phyloP scores from a whole-genome alignment of 345 rosid genomes.

The Arabis alpina region DNA sequence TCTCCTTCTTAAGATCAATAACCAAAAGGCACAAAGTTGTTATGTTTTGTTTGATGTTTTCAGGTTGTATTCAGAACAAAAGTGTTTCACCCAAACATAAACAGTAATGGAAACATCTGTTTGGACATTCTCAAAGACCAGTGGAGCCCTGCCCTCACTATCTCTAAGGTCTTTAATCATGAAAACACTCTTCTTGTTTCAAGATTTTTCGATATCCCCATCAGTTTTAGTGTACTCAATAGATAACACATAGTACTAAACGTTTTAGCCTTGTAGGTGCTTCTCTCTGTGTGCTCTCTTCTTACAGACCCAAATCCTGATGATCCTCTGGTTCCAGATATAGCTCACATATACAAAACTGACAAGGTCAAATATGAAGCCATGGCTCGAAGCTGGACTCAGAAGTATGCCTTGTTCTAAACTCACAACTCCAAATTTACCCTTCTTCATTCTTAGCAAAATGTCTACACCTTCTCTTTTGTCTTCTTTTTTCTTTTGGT shows the following conservation, averaged over 20 bases:
- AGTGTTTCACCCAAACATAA: slow-evolving; percentile 72
- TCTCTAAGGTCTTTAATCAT: slow-evolving; percentile 53
- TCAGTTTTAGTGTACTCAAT: too few relatives aligned
- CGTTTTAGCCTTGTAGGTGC: slow-evolving; percentile 45
- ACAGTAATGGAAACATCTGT: slow-evolving; percentile 66
- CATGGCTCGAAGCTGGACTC: slow-evolving; percentile 68
- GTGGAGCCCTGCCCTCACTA: slow-evolving; percentile 79
- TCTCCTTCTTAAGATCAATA: background rate
- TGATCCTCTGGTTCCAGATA: slow-evolving; percentile 69
- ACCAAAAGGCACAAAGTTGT: background rate
- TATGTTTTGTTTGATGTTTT: slow-evolving; percentile 12
- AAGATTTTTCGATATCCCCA: background rate
- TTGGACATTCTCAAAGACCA: slow-evolving; percentile 72
- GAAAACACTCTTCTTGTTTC: background rate
- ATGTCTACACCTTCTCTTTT: background rate
- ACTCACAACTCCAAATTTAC: slow-evolving; percentile 2
- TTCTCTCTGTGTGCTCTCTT: slow-evolving; percentile 69
- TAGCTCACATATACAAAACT: slow-evolving; percentile 60
- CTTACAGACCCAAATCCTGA: slow-evolving; percentile 75
- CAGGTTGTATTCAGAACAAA: slow-evolving; percentile 68
- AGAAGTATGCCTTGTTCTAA: slow-evolving; percentile 68
- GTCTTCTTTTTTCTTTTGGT: slow-evolving; percentile 12
- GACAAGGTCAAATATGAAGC: slow-evolving; percentile 65
- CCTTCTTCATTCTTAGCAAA: slow-evolving; percentile 28
- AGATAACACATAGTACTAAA: slow-evolving; percentile 6